Base-by-base conservation (phyloP, 306 rosid genomes). In the Morella rubra region DNA sequence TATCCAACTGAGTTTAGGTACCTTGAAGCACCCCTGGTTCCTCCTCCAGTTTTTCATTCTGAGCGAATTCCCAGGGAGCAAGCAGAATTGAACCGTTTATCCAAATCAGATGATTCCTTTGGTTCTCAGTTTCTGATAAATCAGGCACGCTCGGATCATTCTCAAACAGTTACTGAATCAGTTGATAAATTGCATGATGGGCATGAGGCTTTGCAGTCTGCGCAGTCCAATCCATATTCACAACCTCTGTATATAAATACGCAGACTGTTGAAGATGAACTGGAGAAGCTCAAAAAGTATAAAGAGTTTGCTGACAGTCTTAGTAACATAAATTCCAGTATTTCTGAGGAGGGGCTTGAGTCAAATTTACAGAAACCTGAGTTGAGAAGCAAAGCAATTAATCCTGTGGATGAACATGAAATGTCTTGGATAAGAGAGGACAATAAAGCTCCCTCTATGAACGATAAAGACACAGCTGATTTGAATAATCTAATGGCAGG, bases 31-130 rank as follows among this genome's bases (percentile, higher is more conserved):
- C 78, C 90, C 64, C 69, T 82, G 50, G 78, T 81, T 82, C 82
- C 90, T 54, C 88, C 75, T 71, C 86, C 88, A 52, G 80, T 85
- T 47, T 89, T 81, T 78, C 81, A 71, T 73, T 89, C 93, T 4
- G 92, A 89, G 81, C 76, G 84, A 52, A 72, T 81, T 84, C 90
- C 89, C n/a, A 85, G 89, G 83, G 92, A 86, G 85, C 92, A 80
- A 62, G 82, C 86, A 62, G 92, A 84, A 66, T 75, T 82, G 80
- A 86, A 86, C 72, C 90, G 90, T 60, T 82, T 85, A 53, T 83
- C 92, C 51, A 89, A 89, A 50, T 89, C 92, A 37, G 90, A 84
- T 72, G 89, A 89, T 81, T 84, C 90, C 8, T 81, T 75, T 79
- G 85, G 84, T 77, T 69, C 90, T 74, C 92, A 85, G 72, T 81